These are phyloP conservation scores for Theobroma grandiflorum DNA, from an alignment of 441 rosid genomes.

Conservation along the genomic window DNA sequence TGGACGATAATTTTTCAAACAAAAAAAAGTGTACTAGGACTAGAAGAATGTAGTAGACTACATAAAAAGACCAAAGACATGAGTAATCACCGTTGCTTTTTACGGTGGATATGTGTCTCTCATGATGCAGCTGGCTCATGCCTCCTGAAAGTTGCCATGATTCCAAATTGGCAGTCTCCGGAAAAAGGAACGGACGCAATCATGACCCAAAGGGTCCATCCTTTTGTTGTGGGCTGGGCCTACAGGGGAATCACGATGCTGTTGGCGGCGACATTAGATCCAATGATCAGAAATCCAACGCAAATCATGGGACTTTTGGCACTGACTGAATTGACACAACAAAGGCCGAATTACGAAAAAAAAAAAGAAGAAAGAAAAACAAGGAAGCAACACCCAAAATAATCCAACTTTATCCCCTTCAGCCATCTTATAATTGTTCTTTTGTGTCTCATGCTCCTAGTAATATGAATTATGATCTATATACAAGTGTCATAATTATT, in stretches of 20 bases:
- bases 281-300: neutral
- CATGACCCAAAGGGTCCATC: neutral
- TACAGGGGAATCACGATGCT: constrained; percentile 18
- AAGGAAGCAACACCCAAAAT: neutral
- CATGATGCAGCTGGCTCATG: too few species aligned
- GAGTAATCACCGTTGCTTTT: neutral
- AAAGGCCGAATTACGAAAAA: too few species aligned
- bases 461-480: too few species aligned
- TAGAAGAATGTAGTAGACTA: too few species aligned
- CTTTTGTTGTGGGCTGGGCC: constrained; percentile 20
- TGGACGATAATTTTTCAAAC: too few species aligned
- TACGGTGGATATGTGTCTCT: neutral
- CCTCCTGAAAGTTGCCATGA: too few species aligned
- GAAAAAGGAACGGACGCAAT: neutral
- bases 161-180: too few species aligned
- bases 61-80: neutral
- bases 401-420: neutral
- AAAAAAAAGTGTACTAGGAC: too few species aligned
- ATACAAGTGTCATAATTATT: too few species aligned
- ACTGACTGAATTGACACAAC: neutral
- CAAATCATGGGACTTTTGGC: constrained; percentile 15
- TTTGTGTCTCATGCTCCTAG: too few species aligned
- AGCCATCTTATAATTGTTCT: too few species aligned
- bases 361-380: neutral
- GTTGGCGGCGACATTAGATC: constrained; percentile 4